Percentiles rank a stretch among this genome's conserved stretches.
phyloP scores from a whole-genome alignment of 2,329 filamentous ascomycete genomes.

The Hortaea werneckii region DNA sequence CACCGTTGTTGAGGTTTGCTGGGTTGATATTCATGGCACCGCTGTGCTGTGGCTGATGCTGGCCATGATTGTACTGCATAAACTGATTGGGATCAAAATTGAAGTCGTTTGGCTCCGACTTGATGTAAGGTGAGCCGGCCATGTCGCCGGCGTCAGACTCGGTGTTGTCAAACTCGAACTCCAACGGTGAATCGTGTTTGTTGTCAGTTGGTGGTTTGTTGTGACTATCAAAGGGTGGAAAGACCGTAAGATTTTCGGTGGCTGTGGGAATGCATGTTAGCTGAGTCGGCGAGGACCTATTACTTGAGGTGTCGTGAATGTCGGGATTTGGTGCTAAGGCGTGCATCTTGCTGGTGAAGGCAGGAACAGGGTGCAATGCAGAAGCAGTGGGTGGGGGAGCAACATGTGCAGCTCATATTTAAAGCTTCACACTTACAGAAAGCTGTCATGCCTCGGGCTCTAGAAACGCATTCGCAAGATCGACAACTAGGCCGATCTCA shows the following conservation, averaged over 20 bases:
- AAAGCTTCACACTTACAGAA: slow-evolving; percentile 13
- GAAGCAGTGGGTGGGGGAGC: too few relatives aligned
- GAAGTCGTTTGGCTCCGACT: slow-evolving; percentile 56
- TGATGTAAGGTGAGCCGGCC: slow-evolving; percentile 52
- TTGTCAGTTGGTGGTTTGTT: slow-evolving; percentile 9
- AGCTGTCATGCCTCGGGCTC: slow-evolving; percentile 18
- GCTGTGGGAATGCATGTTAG: slow-evolving; percentile 6
- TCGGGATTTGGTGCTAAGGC: background rate
- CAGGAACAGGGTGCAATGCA: background rate
- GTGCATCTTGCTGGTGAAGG: background rate
- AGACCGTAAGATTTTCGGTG: slow-evolving; percentile 18
- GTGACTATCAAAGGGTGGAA: slow-evolving; percentile 20
- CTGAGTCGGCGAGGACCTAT: background rate
- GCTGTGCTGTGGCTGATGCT: slow-evolving; percentile 15
- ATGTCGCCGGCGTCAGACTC: slow-evolving; percentile 29
- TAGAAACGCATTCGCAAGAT: background rate
- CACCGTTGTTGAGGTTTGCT: slow-evolving; percentile 66
- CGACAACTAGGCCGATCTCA: slow-evolving; percentile 7
- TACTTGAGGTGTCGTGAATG: slow-evolving; percentile 1
- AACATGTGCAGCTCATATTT: too few relatives aligned
- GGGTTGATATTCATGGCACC: slow-evolving; percentile 62
- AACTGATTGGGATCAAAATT: slow-evolving; percentile 40
- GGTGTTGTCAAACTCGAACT: slow-evolving; percentile 22
- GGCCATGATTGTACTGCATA: slow-evolving; percentile 19
- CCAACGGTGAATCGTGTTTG: slow-evolving; percentile 27